Conservation (phyloP, 108 stramenopile species). For the Epipyxis sp. region DNA sequence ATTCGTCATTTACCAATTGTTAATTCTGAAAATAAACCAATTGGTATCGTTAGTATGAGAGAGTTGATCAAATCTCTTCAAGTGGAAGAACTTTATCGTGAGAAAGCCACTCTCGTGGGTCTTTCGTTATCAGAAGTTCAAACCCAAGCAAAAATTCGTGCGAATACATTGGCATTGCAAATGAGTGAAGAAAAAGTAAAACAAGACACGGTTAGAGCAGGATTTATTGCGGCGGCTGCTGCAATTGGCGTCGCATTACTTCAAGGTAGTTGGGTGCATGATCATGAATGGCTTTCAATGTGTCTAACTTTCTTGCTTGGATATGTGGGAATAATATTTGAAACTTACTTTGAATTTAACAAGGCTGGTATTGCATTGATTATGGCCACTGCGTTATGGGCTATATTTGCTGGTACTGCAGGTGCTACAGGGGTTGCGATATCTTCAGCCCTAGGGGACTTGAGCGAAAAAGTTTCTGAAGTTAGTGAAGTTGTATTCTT, state of each 20-base stretch:
- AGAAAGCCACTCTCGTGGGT: conserved; percentile 64
- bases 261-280: conserved; percentile 69
- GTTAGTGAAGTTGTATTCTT: conserved; percentile 92
- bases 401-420: conserved; percentile 82
- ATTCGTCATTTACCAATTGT: conserved; percentile 69
- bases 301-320: conserved; percentile 79
- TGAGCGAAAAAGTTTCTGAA: conserved; percentile 80
- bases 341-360: conserved; percentile 86
- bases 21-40: conserved; percentile 17
- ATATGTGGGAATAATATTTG: conserved; percentile 87
- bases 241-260: conserved; percentile 62
- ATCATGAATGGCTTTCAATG: conserved; percentile 72
- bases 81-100: conserved; percentile 69
- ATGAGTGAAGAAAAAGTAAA: too few species aligned
- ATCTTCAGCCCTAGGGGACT: conserved; percentile 63
- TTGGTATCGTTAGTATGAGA: conserved; percentile 76
- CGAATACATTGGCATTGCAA: conserved; percentile 63
- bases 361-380: conserved; percentile 83
- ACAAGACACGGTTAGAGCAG: conserved; percentile 67
- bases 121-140: conserved; percentile 11
- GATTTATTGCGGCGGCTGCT: conserved; percentile 54
- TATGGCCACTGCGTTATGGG: conserved; percentile 87
- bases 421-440: conserved; percentile 64
- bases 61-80: conserved; percentile 71
- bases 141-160: conserved; percentile 58